Evolutionary conservation across 176 grass and related monocot species (phyloP).

Genomic region (Aegilops sharonensis): DNA sequence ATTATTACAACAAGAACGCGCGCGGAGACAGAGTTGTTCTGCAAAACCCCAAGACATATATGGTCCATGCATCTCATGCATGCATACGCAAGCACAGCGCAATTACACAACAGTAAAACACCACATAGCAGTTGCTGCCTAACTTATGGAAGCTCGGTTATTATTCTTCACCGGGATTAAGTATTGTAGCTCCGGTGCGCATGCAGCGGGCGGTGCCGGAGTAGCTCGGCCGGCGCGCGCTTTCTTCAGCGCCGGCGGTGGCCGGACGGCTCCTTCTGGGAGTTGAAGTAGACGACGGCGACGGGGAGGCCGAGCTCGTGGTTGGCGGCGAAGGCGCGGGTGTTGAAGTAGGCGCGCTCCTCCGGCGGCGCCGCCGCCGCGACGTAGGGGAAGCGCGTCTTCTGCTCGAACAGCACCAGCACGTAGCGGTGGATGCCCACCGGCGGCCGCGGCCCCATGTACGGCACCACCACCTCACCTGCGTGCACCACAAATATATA

Average conservation of each 20-base stretch:
- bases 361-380: neutral
- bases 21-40: no score
- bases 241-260: conserved; percentile 39
- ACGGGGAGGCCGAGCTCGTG: conserved; percentile 69
- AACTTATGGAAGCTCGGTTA: neutral
- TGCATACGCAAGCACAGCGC: neutral
- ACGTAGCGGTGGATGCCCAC: conserved; percentile 85
- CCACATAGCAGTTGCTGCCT: no score
- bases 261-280: conserved; percentile 70
- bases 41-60: no score
- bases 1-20: neutral
- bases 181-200: neutral
- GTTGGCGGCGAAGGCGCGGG: conserved; percentile 50
- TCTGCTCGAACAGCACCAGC: conserved; percentile 80
- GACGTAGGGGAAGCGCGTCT: conserved; percentile 27
- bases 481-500: neutral
- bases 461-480: conserved; percentile 68
- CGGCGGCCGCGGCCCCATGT: conserved; percentile 66
- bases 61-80: neutral
- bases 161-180: neutral
- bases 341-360: conserved; percentile 61
- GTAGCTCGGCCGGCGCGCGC: neutral
- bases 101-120: neutral
- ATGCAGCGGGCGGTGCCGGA: neutral
- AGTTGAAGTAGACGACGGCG: conserved; percentile 86